Evolutionary conservation across 345 rosid species (phyloP).

Genomic region (Eucalyptus urophylla): DNA sequence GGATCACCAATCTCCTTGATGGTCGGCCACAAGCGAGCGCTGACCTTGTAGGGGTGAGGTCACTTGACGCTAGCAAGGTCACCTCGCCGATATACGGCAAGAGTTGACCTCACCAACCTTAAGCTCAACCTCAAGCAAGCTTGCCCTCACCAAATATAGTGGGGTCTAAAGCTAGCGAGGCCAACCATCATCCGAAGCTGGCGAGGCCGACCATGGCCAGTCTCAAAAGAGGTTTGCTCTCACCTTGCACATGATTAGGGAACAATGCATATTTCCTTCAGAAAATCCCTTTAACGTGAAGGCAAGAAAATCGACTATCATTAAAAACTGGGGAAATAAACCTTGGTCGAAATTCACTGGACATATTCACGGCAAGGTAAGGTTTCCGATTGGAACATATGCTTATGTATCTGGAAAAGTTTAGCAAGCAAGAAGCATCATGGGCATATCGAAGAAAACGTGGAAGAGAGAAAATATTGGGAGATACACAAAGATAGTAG

Average conservation of each 20-base stretch:
- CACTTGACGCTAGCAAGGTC: fast-evolving
- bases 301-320: neutral
- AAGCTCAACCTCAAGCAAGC: neutral
- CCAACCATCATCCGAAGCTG: fast-evolving
- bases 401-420: neutral
- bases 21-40: fast-evolving
- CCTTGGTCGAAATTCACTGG: neutral
- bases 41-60: neutral
- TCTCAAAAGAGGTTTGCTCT: neutral
- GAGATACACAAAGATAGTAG: neutral
- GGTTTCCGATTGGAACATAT: neutral
- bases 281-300: neutral
- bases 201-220: fast-evolving
- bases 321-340: too few relatives aligned
- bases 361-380: neutral
- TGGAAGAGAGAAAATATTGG: neutral
- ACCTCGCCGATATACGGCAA: fast-evolving
- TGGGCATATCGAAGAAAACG: neutral
- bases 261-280: neutral
- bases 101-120: neutral
- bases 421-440: neutral
- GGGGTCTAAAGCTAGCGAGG: too few relatives aligned
- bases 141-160: fast-evolving
- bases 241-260: neutral
- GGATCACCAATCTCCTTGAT: neutral